These are phyloP conservation scores for Microsporum ferrugineum DNA, from an alignment of 2,329 filamentous ascomycete genomes.

Conservation along the genomic window DNA sequence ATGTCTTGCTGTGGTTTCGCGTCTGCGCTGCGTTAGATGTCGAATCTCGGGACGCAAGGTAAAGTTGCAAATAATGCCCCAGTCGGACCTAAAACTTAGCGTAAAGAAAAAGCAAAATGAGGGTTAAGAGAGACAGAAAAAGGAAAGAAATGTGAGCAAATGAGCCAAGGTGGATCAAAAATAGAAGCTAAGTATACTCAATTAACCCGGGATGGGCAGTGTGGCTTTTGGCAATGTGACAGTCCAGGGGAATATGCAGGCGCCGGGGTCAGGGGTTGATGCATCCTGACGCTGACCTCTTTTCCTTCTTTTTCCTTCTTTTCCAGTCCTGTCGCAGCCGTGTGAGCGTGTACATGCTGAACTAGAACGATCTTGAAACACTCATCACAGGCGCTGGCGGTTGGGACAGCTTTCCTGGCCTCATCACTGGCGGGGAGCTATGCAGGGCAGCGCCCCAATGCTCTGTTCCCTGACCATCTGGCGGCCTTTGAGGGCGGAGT, in stretches of 20 bases:
- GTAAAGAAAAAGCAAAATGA: conserved; percentile 2
- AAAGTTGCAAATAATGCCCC: conserved; percentile 5
- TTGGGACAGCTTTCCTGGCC: background rate
- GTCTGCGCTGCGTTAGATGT: conserved; percentile 4
- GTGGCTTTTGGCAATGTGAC: background rate
- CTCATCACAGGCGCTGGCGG: conserved; percentile 3
- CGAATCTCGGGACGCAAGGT: conserved; percentile 2
- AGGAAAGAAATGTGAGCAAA: conserved; percentile 1
- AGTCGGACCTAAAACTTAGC: conserved; percentile 3
- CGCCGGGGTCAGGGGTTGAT: conserved; percentile 1
- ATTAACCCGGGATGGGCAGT: conserved; percentile 1
- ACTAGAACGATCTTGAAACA: conserved; percentile 1
- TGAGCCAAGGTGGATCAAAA: conserved; percentile 5
- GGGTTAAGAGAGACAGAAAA: background rate
- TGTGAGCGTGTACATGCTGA: background rate
- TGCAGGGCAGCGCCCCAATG: background rate
- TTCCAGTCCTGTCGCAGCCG: background rate
- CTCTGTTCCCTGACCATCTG: background rate
- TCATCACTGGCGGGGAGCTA: background rate
- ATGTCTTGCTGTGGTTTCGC: conserved; percentile 1
- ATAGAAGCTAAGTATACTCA: conserved; percentile 6
- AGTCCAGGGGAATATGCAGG: background rate
- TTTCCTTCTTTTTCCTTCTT: background rate
- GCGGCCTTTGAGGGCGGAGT: background rate
- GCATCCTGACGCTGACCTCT: background rate